These are phyloP conservation scores for Asterionellopsis glacialis DNA, from an alignment of 108 stramenopile species.

Conservation along the genomic window DNA sequence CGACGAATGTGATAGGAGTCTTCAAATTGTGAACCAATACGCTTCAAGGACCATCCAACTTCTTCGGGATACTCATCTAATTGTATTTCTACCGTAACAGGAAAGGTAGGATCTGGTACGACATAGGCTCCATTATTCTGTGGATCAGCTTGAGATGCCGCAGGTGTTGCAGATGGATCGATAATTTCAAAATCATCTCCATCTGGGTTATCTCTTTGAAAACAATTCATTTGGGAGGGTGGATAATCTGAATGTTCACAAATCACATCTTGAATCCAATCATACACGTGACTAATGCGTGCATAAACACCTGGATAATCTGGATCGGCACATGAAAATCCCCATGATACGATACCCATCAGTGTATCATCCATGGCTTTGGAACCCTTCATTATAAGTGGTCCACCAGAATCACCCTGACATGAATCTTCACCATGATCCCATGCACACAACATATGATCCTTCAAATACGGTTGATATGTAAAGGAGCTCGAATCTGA, in stretches of 20 bases:
- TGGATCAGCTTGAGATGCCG: too few relatives aligned
- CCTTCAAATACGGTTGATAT: conserved; percentile 16
- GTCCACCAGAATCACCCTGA: conserved; percentile 52
- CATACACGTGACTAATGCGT: conserved; percentile 14
- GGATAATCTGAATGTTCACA: conserved; percentile 15
- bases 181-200: too few relatives aligned
- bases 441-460: conserved; percentile 61
- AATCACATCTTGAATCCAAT: conserved; percentile 26
- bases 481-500: not conserved
- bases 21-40: not conserved
- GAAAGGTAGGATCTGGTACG: not conserved
- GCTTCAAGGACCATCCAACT: conserved; percentile 15
- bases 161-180: too few relatives aligned
- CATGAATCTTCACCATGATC: conserved; percentile 41
- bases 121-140: too few relatives aligned
- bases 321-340: conserved; percentile 23
- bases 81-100: conserved; percentile 16
- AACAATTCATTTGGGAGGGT: too few relatives aligned
- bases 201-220: too few relatives aligned
- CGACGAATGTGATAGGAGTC: not conserved
- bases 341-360: conserved; percentile 32
- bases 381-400: conserved; percentile 15
- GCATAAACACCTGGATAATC: conserved; percentile 24
- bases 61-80: conserved; percentile 20
- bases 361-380: not conserved